Base-by-base conservation (phyloP, 2,329 filamentous ascomycete species). In the Aspergillus sp. region DNA sequence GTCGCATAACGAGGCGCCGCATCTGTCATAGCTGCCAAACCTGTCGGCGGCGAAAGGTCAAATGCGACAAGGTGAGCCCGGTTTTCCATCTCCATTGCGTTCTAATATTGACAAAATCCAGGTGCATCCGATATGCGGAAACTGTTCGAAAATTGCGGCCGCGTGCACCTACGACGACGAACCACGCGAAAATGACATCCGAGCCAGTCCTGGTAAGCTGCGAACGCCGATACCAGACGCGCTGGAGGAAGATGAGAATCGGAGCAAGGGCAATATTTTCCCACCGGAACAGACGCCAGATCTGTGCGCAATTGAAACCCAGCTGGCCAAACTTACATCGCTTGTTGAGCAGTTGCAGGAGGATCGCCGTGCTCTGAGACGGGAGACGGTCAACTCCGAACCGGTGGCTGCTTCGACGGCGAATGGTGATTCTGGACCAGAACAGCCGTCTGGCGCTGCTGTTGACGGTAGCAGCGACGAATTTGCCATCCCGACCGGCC, bases 11-110 rank as follows among this genome's bases (percentile, higher is more conserved):
- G 36, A 74, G 78, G 17, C 79, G 76, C 45, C 74, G 78, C 48
- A 70, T 74, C 34, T 79, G 77, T 61, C 79, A 79, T 61, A 78
- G 75, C 61, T 80, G 78, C 58, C 73, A 78, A 61, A 76, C 71
- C 2, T 80, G 78, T 66, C 74, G 78, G 48, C 66, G 74, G 56
- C 72, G 78, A 30, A 80, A 80, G 60, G 76, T 80, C 48, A 80
- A 79, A 71, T 80, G 78, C 59, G 72, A 77, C 63, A 78, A 78
- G 66, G 26, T 30, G 8, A 30, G 26, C 26, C 26, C 26, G 26
- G 3, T 30, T 9, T 9, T 30, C 26, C 26, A 11, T 30, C 8
- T 30, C 1, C 26, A 4, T 30, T 9, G 9, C 26, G 11, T 30
- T 9, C 3, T 4, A 1, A 11, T 11, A 30, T 9, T 30, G 26